Conservation (phyloP, 2,329 filamentous ascomycete genomes). For the Neurospora sp. region DNA sequence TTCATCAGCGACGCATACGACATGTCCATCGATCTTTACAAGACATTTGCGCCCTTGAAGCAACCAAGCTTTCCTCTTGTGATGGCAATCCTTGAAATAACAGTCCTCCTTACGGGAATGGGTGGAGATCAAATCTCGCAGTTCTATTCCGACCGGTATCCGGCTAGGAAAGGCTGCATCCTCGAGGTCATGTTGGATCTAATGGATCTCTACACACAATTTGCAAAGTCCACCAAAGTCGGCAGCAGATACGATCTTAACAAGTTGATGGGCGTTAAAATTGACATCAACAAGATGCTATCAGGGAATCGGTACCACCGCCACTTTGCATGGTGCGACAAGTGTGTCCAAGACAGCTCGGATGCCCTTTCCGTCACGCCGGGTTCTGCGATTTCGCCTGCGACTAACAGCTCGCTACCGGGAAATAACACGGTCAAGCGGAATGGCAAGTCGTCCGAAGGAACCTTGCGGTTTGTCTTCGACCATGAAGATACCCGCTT, state of each 20-base stretch:
- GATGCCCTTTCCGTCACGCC: slow-evolving; percentile 21
- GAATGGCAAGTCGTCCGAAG: slow-evolving; percentile 42
- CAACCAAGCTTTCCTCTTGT: slow-evolving; percentile 80
- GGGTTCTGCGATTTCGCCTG: slow-evolving; percentile 29
- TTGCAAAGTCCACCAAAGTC: slow-evolving; percentile 63
- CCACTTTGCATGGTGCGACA: slow-evolving; percentile 50
- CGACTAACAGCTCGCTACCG: slow-evolving; percentile 28
- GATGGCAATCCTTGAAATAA: slow-evolving; percentile 71
- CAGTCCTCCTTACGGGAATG: slow-evolving; percentile 54
- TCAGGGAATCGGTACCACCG: slow-evolving; percentile 52
- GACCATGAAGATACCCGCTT: slow-evolving; percentile 63
- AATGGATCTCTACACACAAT: slow-evolving; percentile 84
- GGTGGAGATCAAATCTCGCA: slow-evolving; percentile 39
- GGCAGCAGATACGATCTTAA: slow-evolving; percentile 64
- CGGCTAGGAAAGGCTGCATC: slow-evolving; percentile 27
- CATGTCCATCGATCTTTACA: slow-evolving; percentile 81
- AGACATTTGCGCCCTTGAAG: slow-evolving; percentile 87
- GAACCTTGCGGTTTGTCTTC: slow-evolving; percentile 83
- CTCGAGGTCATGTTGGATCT: slow-evolving; percentile 81
- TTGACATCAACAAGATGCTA: slow-evolving; percentile 74
- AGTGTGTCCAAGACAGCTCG: slow-evolving; percentile 29
- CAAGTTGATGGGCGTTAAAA: slow-evolving; percentile 76
- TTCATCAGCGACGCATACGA: slow-evolving; percentile 65
- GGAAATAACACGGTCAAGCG: slow-evolving; percentile 29
- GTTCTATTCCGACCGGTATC: slow-evolving; percentile 36